Percentiles rank a stretch among this genome's conserved stretches.
These are phyloP conservation scores for Triglochin maritima DNA, from an alignment of 106 monocot genomes.

Conservation along the genomic window DNA sequence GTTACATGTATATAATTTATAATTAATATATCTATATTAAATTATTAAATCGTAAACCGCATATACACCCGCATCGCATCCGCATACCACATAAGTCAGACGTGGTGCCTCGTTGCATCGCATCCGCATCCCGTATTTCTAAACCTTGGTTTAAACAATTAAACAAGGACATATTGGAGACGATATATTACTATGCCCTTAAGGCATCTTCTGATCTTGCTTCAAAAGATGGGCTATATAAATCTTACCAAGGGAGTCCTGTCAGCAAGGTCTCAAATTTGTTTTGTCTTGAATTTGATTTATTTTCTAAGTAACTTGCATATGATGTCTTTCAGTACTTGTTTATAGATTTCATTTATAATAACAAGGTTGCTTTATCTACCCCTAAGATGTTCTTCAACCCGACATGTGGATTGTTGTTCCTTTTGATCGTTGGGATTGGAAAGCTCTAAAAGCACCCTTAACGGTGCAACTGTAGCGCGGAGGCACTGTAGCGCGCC, in stretches of 20 bases:
- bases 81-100: too few relatives aligned
- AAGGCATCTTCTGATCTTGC: slow-evolving; percentile 76
- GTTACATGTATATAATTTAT: too few relatives aligned
- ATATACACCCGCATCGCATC: too few relatives aligned
- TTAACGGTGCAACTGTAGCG: too few relatives aligned
- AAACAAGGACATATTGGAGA: slow-evolving; percentile 89
- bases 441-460: slow-evolving; percentile 46
- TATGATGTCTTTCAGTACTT: not conserved
- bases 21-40: too few relatives aligned
- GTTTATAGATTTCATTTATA: not conserved
- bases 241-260: slow-evolving; percentile 71
- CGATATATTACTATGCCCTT: slow-evolving; percentile 77
- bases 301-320: too few relatives aligned
- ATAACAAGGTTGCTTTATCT: not conserved
- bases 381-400: slow-evolving; percentile 68
- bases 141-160: slow-evolving; percentile 70
- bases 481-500: too few relatives aligned
- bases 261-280: slow-evolving; percentile 88
- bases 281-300: too few relatives aligned
- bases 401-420: slow-evolving; percentile 91
- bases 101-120: too few relatives aligned
- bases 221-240: slow-evolving; percentile 67
- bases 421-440: slow-evolving; percentile 77
- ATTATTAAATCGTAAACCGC: too few relatives aligned
- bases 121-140: too few relatives aligned